A percentile compares a stretch with the other conserved stretches of the same genome.
These are phyloP conservation scores for Macadamia tetraphylla DNA, from an alignment of 164 flowering plant species.

Conservation along the genomic window DNA sequence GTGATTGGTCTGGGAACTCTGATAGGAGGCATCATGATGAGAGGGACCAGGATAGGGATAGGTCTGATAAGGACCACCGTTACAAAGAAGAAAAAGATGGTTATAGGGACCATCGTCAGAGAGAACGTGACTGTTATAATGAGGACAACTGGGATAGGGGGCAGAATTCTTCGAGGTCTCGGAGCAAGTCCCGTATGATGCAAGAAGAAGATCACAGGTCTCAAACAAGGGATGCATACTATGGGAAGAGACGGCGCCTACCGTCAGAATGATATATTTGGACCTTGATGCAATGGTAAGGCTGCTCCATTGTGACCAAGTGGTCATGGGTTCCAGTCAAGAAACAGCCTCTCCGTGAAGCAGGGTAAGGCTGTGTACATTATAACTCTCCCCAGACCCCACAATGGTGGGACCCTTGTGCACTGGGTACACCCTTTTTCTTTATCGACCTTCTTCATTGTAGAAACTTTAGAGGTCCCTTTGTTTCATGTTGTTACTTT, in stretches of 20 bases:
- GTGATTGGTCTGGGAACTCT: constrained; percentile 53
- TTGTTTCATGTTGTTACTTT: constrained; percentile 3
- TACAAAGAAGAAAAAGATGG: constrained; percentile 70
- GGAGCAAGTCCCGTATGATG: constrained; percentile 55
- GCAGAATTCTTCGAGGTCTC: constrained; percentile 60
- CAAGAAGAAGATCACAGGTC: constrained; percentile 68
- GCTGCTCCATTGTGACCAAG: too few relatives aligned
- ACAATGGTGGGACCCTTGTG: too few relatives aligned
- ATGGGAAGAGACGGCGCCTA: constrained; percentile 74
- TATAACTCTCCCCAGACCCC: too few relatives aligned
- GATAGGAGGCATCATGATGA: constrained; percentile 62
- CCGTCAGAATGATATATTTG: constrained; percentile 49
- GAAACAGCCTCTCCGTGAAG: too few relatives aligned
- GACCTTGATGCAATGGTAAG: too few relatives aligned
- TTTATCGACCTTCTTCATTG: constrained; percentile 1
- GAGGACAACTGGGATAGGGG: constrained; percentile 76
- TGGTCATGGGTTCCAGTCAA: too few relatives aligned
- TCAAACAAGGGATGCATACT: constrained; percentile 74
- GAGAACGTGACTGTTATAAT: constrained; percentile 49
- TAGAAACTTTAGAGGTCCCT: constrained; percentile 11
- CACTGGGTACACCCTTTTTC: not conserved
- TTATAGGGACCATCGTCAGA: constrained; percentile 52
- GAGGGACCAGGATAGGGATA: constrained; percentile 51
- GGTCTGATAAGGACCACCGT: constrained; percentile 53
- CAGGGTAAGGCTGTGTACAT: too few relatives aligned